Base-by-base conservation (phyloP, 257 asterid genomes). In the Rhazya stricta region DNA sequence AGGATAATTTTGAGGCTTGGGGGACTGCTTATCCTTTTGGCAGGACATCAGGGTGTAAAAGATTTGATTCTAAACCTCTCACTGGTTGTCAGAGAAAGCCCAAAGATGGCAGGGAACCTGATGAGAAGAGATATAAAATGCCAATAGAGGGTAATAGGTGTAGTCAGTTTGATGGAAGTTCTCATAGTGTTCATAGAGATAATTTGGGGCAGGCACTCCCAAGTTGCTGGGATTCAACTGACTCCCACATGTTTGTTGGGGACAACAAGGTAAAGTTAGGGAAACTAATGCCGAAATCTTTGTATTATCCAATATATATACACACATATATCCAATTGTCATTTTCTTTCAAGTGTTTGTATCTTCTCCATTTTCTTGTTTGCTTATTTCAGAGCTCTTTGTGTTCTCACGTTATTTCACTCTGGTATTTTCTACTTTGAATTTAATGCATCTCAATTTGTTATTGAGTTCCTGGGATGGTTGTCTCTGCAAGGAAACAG, bases 251-350 rank as follows among this genome's bases (percentile, higher is more conserved):
- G 82, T 81, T 78, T 79, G 78, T 70, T 79, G 83, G 72, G 85
- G 84, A 82, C 70, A 67, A 81, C 80, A 85, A 90, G 96, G 94
- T 87, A 88, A 85, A 81, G 4, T 71, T 82, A 82, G 79, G 87
- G 73, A 78, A 78, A 65, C 75, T 67, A 66, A 78, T 72, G 84
- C 75, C 78, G 61, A 83, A 37, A 78, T 67, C 66, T 48, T 61
- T 81, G 85, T 77, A 79, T 76, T 72, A 71, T 73, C 79, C 77
- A 76, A 67, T 75, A 72, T 77, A 71, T 80, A 71, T 57, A 58
- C 73, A 67, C 74, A 72, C 75, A 71, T 80, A 71, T 57, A 58
- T 75, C 71, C 81, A 41, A 83, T 70, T 63, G 73, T 75, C 9
- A 70, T 25, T 37, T 88, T 80, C 79, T 78, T 36, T 65, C 70